Percentiles rank a stretch among this genome's conserved stretches.
phyloP scores from a whole-genome alignment of 768 basidiomycete genomes.

The Mycena albidolilacea region DNA sequence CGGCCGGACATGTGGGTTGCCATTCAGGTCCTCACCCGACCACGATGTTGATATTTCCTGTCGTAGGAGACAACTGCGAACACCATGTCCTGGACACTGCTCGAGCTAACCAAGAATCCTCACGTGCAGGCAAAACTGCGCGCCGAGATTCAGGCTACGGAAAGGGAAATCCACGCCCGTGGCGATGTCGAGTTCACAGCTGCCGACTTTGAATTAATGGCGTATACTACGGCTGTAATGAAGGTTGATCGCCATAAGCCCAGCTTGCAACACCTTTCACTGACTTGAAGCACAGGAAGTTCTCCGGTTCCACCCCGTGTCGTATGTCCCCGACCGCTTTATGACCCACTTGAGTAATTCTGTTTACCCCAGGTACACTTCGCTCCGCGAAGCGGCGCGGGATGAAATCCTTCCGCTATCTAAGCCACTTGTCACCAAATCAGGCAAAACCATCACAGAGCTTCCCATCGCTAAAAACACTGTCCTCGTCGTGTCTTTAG shows the following conservation, averaged over 20 bases:
- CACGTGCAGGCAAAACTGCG: slow-evolving; percentile 74
- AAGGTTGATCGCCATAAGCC: slow-evolving; percentile 51
- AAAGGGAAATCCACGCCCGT: slow-evolving; percentile 52
- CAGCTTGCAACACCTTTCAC: background rate
- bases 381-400: slow-evolving; percentile 48
- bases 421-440: slow-evolving; percentile 61
- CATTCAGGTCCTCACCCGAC: background rate
- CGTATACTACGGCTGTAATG: slow-evolving; percentile 63
- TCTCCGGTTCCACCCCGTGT: slow-evolving; percentile 11
- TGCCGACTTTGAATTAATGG: slow-evolving; percentile 66
- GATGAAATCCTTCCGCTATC: slow-evolving; percentile 76
- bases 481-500: slow-evolving; percentile 66
- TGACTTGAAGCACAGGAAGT: slow-evolving; percentile 10
- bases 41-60: background rate
- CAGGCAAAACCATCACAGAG: slow-evolving; percentile 59
- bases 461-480: slow-evolving; percentile 67
- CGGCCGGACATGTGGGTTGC: slow-evolving; percentile 29
- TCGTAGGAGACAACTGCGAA: slow-evolving; percentile 73
- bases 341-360: background rate
- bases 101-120: slow-evolving; percentile 72
- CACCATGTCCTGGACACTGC: slow-evolving; percentile 71
- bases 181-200: slow-evolving; percentile 60
- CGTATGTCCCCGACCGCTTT: slow-evolving; percentile 2
- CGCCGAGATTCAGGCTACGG: slow-evolving; percentile 64
- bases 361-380: background rate